Evolutionary conservation across 352 stramenopile genomes (phyloP).

Genomic region (Elongisporangium undulatum): DNA sequence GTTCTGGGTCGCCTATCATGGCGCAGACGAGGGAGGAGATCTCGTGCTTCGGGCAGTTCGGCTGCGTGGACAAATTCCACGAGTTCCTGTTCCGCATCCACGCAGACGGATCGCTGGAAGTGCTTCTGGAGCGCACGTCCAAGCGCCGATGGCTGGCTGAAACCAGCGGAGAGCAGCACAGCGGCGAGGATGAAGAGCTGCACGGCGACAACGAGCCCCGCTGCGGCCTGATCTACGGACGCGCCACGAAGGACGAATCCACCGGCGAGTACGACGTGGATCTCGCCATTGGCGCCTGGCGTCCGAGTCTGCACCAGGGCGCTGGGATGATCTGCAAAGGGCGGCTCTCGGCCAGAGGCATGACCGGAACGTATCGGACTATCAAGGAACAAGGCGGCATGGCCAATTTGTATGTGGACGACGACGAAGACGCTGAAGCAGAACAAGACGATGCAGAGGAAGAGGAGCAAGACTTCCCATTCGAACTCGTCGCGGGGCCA

Average conservation of each 20-base stretch:
- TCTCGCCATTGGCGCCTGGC: not conserved
- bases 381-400: not conserved
- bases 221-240: not conserved
- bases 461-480: not conserved
- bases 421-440: not conserved
- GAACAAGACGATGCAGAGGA: not conserved
- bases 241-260: not conserved
- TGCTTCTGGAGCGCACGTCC: not conserved
- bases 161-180: not conserved
- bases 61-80: not conserved
- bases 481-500: not conserved
- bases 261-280: not conserved
- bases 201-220: not conserved
- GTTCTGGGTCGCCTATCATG: not conserved
- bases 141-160: not conserved
- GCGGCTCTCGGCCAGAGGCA: not conserved
- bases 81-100: not conserved
- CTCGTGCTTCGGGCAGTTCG: not conserved
- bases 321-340: not conserved
- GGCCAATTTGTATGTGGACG: not conserved
- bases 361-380: not conserved
- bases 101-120: not conserved
- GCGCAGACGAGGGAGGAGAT: not conserved
- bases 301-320: not conserved
- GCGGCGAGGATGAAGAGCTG: not conserved